phyloP scores from a whole-genome alignment of 2,329 filamentous ascomycete genomes.

The Pseudomassariella vexata region DNA sequence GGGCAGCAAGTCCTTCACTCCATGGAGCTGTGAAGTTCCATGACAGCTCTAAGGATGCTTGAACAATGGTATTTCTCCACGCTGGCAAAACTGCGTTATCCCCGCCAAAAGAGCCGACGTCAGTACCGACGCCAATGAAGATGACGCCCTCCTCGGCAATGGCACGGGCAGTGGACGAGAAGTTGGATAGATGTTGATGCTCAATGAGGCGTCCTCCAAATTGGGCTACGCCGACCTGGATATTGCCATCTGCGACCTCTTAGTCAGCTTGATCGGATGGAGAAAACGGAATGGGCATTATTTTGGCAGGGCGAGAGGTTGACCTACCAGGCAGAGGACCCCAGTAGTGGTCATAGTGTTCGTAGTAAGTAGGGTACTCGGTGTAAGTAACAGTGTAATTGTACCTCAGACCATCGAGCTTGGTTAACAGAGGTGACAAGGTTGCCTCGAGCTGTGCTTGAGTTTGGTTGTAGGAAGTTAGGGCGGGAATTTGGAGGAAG shows the following conservation, averaged over 20 bases:
- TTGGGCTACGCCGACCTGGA: slow-evolving; percentile 23
- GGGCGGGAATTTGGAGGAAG: slow-evolving; percentile 13
- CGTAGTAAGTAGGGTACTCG: slow-evolving; percentile 19
- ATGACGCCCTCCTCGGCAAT: slow-evolving; percentile 23
- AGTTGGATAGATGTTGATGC: slow-evolving; percentile 21
- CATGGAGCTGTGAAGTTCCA: slow-evolving; percentile 12
- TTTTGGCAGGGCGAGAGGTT: neutral
- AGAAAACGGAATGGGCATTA: neutral
- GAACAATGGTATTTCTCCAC: slow-evolving; percentile 23
- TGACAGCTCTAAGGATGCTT: slow-evolving; percentile 9
- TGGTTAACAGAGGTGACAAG: slow-evolving; percentile 16
- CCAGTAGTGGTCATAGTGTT: slow-evolving; percentile 26
- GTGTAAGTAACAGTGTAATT: slow-evolving; percentile 14
- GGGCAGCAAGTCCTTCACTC: slow-evolving; percentile 16
- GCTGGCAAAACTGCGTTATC: slow-evolving; percentile 26
- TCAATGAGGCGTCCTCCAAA: slow-evolving; percentile 29
- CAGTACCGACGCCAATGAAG: slow-evolving; percentile 21
- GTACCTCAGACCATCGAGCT: slow-evolving; percentile 16
- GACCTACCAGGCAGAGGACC: slow-evolving; percentile 21
- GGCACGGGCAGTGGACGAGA: slow-evolving; percentile 19
- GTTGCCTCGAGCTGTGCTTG: slow-evolving; percentile 17
- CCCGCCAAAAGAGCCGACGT: slow-evolving; percentile 18
- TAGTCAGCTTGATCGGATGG: neutral
- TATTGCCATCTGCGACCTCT: slow-evolving; percentile 15
- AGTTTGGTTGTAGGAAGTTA: slow-evolving; percentile 20